Conservation (phyloP, 768 basidiomycete species). For the Cubamyces sp. region DNA sequence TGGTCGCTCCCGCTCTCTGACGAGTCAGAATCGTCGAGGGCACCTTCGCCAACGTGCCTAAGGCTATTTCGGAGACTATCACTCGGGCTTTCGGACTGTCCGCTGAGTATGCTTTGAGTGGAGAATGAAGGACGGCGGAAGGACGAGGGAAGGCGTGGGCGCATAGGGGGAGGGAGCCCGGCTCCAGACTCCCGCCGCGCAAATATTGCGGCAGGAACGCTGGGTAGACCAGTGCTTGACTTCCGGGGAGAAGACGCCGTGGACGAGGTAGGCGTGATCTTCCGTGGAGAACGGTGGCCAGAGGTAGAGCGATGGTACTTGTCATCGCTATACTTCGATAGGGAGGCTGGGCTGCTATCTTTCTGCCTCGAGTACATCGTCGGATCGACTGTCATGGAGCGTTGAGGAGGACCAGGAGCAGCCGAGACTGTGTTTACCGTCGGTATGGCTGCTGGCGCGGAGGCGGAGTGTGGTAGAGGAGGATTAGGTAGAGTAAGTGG, state of each 20-base stretch:
- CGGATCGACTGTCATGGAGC: constrained; percentile 19
- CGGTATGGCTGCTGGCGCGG: constrained; percentile 47
- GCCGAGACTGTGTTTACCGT: constrained; percentile 32
- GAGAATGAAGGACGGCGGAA: constrained; percentile 51
- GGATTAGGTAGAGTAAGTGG: constrained; percentile 30
- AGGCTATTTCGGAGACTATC: constrained; percentile 43
- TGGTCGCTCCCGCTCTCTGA: constrained; percentile 40
- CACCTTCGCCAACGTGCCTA: constrained; percentile 75
- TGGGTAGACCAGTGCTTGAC: constrained; percentile 24
- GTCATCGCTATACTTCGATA: constrained; percentile 22
- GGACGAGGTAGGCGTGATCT: constrained; percentile 31
- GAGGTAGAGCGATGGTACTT: constrained; percentile 19
- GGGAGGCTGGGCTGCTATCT: constrained; percentile 26
- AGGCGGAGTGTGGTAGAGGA: constrained; percentile 41
- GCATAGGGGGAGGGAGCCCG: constrained; percentile 18
- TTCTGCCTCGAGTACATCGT: not conserved
- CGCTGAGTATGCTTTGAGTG: constrained; percentile 37
- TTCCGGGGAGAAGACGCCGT: constrained; percentile 32
- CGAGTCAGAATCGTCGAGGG: constrained; percentile 78
- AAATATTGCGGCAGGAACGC: constrained; percentile 26
- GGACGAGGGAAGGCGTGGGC: constrained; percentile 33
- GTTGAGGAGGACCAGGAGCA: constrained; percentile 22
- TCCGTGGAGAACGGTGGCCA: constrained; percentile 27
- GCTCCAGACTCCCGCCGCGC: constrained; percentile 28
- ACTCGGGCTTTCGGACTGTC: constrained; percentile 39